Conservation (phyloP, 2,329 filamentous ascomycete species). For the Colletotrichum tamarilloi region DNA sequence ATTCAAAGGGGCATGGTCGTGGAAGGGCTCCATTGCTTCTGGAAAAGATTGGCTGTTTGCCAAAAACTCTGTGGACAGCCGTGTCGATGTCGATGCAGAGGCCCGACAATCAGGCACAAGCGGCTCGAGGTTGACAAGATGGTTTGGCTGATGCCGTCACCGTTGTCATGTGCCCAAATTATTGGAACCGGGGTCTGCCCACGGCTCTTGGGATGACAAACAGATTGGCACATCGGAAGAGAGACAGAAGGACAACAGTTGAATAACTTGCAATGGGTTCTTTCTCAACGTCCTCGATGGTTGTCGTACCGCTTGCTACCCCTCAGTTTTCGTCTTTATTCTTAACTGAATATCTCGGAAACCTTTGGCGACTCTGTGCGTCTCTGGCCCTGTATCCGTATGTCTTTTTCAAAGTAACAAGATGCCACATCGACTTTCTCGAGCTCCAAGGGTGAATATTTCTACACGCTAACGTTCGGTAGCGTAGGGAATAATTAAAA, state of each 20-base stretch:
- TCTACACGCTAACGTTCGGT: constrained; percentile 2
- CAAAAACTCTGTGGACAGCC: not conserved
- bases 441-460: not conserved
- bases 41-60: constrained; percentile 15
- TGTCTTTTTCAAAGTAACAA: not conserved
- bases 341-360: not conserved
- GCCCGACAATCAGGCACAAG: not conserved
- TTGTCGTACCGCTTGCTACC: not conserved
- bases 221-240: not conserved
- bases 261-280: not conserved
- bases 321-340: not conserved
- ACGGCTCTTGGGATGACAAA: constrained; percentile 1
- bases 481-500: constrained; percentile 10
- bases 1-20: constrained; percentile 29
- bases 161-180: constrained; percentile 1
- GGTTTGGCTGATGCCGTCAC: not conserved
- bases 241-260: not conserved
- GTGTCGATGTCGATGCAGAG: constrained; percentile 3
- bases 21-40: constrained; percentile 32
- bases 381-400: not conserved
- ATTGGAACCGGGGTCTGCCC: not conserved
- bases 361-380: constrained; percentile 17
- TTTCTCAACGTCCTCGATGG: constrained; percentile 1
- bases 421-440: not conserved
- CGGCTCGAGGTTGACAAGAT: not conserved